These are phyloP conservation scores for Allantophomopsis cytisporea DNA, from an alignment of 2,329 filamentous ascomycete genomes.

Conservation along the genomic window DNA sequence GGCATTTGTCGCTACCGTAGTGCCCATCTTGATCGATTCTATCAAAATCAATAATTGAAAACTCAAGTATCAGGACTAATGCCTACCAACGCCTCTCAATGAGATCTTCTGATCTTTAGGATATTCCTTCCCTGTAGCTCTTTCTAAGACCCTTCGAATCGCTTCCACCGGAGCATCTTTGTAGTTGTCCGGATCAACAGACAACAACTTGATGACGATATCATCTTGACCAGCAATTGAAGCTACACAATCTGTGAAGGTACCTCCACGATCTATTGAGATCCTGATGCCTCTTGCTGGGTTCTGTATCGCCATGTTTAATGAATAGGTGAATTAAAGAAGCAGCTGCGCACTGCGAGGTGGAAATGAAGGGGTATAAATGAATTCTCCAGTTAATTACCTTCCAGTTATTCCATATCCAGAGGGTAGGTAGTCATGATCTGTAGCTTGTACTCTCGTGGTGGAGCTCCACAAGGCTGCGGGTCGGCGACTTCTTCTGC, in stretches of 20 bases:
- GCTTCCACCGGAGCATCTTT: conserved; percentile 55
- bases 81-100: too few species aligned
- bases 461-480: too few species aligned
- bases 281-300: conserved; percentile 2
- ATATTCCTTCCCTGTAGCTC: conserved; percentile 46
- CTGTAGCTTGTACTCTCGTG: too few species aligned
- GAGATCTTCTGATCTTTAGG: conserved; percentile 39
- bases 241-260: conserved; percentile 61
- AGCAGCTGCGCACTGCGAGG: too few species aligned
- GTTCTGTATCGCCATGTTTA: neutral
- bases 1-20: conserved; percentile 64
- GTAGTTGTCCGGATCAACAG: conserved; percentile 59
- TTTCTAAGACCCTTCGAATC: conserved; percentile 45
- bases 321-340: too few species aligned
- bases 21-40: conserved; percentile 63
- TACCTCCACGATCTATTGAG: conserved; percentile 41
- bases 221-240: conserved; percentile 45
- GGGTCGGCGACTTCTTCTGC: too few species aligned
- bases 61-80: too few species aligned
- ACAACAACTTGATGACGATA: conserved; percentile 61
- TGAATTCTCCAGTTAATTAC: too few species aligned
- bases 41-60: conserved; percentile 18
- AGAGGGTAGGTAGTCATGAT: too few species aligned
- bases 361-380: too few species aligned
- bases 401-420: too few species aligned